Conservation (phyloP, 2,329 filamentous ascomycete genomes). For the Rhynchosporium graminicola region DNA sequence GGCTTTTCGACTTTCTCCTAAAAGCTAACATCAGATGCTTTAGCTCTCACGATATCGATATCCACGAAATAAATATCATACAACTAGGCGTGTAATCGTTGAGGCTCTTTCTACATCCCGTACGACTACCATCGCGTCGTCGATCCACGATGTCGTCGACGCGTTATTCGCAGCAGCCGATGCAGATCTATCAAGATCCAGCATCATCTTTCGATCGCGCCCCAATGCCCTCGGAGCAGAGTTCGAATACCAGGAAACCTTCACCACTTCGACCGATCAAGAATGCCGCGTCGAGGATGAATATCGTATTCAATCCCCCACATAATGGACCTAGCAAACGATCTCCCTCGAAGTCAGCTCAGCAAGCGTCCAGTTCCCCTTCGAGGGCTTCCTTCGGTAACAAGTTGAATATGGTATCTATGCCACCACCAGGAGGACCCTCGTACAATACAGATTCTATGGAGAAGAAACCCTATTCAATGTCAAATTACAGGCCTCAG, state of each 20-base stretch:
- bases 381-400: constrained; percentile 61
- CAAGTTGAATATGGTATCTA: constrained; percentile 66
- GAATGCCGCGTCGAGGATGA: constrained; percentile 50
- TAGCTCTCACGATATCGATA: constrained; percentile 51
- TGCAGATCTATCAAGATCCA: constrained; percentile 62
- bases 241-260: constrained; percentile 29
- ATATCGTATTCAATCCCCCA: constrained; percentile 67
- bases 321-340: constrained; percentile 51
- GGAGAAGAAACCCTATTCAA: constrained; percentile 62
- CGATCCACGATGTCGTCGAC: constrained; percentile 51
- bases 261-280: constrained; percentile 46
- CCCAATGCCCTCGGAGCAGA: constrained; percentile 38
- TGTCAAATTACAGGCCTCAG: constrained; percentile 61
- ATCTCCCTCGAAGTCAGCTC: constrained; percentile 69
- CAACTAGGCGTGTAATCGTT: constrained; percentile 28
- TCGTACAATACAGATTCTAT: constrained; percentile 65
- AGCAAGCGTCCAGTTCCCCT: constrained; percentile 58
- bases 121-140: constrained; percentile 31
- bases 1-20: constrained; percentile 13
- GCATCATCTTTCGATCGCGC: constrained; percentile 45
- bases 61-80: constrained; percentile 60
- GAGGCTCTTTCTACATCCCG: constrained; percentile 1
- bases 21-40: constrained; percentile 30
- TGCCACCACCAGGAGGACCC: constrained; percentile 62
- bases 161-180: constrained; percentile 51